These are phyloP conservation scores for Solanum arcanum DNA, from an alignment of 257 asterid genomes.

Conservation along the genomic window DNA sequence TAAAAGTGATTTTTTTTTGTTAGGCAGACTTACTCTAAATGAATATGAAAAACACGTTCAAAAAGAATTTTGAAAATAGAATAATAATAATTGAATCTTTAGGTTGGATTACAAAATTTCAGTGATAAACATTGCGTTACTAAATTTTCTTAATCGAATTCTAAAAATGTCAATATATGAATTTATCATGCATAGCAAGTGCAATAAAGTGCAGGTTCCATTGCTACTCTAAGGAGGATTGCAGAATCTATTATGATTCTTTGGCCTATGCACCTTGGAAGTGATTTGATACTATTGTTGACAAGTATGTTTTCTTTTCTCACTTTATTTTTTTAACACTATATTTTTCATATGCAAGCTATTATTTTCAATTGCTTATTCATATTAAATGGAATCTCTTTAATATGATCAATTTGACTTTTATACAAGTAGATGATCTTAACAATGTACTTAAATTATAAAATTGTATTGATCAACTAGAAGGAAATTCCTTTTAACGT, in stretches of 20 bases:
- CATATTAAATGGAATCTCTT: no score
- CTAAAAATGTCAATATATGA: constrained; percentile 26
- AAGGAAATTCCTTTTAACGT: not conserved
- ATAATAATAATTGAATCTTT: not conserved
- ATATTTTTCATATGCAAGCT: not conserved
- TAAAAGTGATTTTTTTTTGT: not conserved
- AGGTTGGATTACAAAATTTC: no score
- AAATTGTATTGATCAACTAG: no score
- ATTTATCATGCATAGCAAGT: constrained; percentile 22
- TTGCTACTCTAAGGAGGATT: constrained; percentile 29
- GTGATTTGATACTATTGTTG: constrained; percentile 23
- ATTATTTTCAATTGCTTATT: no score
- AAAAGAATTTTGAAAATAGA: no score
- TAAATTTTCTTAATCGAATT: constrained; percentile 24
- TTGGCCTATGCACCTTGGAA: constrained; percentile 14
- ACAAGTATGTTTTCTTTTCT: constrained; percentile 18
- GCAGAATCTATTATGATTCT: constrained; percentile 19
- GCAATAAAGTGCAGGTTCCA: constrained; percentile 32
- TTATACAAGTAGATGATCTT: no score
- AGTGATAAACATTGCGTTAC: constrained; percentile 5
- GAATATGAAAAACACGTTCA: no score
- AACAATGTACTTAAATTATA: no score
- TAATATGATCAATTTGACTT: no score
- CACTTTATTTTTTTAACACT: not conserved
- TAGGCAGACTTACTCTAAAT: no score